These are phyloP conservation scores for Lumnitzera racemosa DNA, from an alignment of 345 rosid genomes.

Conservation along the genomic window DNA sequence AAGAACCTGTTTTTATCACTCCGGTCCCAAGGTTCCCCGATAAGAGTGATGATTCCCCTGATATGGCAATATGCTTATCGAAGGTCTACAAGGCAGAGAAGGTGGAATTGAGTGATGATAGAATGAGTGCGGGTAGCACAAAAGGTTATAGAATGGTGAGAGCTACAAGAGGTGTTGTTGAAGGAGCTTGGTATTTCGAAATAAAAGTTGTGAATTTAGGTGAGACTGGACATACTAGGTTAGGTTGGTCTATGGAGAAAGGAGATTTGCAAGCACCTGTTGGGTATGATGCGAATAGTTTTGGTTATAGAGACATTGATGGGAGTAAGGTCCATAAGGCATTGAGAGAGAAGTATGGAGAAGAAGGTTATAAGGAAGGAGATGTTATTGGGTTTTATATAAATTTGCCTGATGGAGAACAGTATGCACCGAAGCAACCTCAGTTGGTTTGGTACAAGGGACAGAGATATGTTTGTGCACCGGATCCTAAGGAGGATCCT, in stretches of 20 bases:
- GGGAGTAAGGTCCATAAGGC: slow-evolving; percentile 98
- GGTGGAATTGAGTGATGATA: slow-evolving; percentile 81
- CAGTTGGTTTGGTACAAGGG: slow-evolving; percentile 82
- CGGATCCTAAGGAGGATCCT: slow-evolving; percentile 79
- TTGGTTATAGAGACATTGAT: slow-evolving; percentile 89
- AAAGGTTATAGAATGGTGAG: slow-evolving; percentile 98
- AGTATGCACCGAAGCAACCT: slow-evolving; percentile 66
- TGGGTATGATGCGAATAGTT: slow-evolving; percentile 88
- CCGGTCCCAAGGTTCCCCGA: slow-evolving; percentile 79
- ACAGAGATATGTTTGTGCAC: slow-evolving; percentile 70
- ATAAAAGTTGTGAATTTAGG: slow-evolving; percentile 69
- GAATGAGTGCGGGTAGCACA: slow-evolving; percentile 75
- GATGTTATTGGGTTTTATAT: slow-evolving; percentile 91
- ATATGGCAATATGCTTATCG: slow-evolving; percentile 65
- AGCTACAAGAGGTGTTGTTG: slow-evolving; percentile 84
- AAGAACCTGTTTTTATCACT: slow-evolving; percentile 63
- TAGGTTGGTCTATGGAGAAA: slow-evolving; percentile 94
- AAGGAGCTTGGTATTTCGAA: slow-evolving; percentile 98
- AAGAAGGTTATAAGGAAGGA: slow-evolving; percentile 84
- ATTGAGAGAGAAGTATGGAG: slow-evolving; percentile 76
- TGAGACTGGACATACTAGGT: slow-evolving; percentile 86
- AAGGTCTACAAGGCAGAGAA: slow-evolving; percentile 94
- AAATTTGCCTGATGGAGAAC: slow-evolving; percentile 75
- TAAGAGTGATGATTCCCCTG: slow-evolving; percentile 67
- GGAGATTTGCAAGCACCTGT: slow-evolving; percentile 98